Conservation (phyloP, 2,329 filamentous ascomycete species). For the Parastagonospora nodorum region DNA sequence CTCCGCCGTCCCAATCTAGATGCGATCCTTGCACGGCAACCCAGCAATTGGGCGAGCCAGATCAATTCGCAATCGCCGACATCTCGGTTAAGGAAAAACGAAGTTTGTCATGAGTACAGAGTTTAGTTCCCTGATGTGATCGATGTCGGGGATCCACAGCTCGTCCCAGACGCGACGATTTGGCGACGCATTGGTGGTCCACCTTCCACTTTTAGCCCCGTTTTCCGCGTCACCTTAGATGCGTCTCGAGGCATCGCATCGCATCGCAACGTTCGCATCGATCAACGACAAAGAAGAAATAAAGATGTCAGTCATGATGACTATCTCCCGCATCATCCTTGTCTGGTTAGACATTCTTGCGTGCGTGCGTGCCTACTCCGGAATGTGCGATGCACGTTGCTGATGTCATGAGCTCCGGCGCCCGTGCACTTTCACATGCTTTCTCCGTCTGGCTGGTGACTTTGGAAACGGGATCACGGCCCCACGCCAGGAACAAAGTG, state of each 20-base stretch:
- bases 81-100: background rate
- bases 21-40: background rate
- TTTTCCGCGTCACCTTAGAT: background rate
- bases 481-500: constrained; percentile 11
- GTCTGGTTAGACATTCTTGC: background rate
- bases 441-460: constrained; percentile 1
- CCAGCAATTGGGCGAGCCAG: too few relatives aligned
- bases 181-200: background rate
- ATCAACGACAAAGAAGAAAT: background rate
- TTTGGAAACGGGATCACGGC: constrained; percentile 14
- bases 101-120: background rate
- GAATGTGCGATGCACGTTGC: constrained; percentile 1
- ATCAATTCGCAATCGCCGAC: too few relatives aligned
- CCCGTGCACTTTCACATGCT: constrained; percentile 21
- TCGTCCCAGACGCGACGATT: background rate
- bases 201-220: background rate
- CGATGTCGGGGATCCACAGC: background rate
- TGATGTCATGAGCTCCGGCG: constrained; percentile 12
- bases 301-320: background rate
- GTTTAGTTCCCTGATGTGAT: constrained; percentile 1
- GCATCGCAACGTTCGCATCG: background rate
- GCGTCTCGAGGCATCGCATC: background rate
- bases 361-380: background rate
- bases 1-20: background rate
- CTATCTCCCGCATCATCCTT: background rate